These are phyloP conservation scores for Verticillium albo-atrum DNA, from an alignment of 2,329 filamentous ascomycete species.

Conservation along the genomic window DNA sequence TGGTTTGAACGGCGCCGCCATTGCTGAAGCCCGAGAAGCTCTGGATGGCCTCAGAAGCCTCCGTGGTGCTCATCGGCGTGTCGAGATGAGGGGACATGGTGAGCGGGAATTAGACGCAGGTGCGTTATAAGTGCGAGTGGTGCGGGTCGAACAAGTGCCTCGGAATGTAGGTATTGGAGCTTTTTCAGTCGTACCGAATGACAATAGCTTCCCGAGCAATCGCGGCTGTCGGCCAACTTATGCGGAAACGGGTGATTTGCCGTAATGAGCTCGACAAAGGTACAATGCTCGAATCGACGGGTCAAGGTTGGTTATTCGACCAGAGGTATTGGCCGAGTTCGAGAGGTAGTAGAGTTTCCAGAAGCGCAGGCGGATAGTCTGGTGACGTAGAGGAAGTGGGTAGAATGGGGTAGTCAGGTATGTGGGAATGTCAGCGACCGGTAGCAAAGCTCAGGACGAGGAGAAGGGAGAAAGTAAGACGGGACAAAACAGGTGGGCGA, in stretches of 20 bases:
- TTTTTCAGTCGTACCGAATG: background rate
- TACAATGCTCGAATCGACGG: background rate
- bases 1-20: slow-evolving; percentile 10
- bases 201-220: background rate
- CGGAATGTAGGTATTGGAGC: background rate
- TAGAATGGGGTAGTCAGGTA: background rate
- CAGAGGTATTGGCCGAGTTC: background rate
- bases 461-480: background rate
- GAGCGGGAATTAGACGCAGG: slow-evolving; percentile 3
- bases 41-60: background rate
- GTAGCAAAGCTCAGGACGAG: background rate
- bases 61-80: slow-evolving; percentile 19
- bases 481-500: background rate
- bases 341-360: background rate
- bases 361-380: background rate
- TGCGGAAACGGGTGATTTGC: background rate
- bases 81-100: slow-evolving; percentile 32
- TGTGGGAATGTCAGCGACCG: background rate
- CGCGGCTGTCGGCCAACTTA: background rate
- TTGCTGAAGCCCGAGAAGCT: slow-evolving; percentile 6
- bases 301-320: background rate
- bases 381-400: background rate
- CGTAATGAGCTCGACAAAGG: background rate
- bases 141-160: background rate
- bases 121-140: background rate